Evolutionary conservation across 2,329 filamentous ascomycete genomes (phyloP).

Genomic region (Sclerotinia borealis): DNA sequence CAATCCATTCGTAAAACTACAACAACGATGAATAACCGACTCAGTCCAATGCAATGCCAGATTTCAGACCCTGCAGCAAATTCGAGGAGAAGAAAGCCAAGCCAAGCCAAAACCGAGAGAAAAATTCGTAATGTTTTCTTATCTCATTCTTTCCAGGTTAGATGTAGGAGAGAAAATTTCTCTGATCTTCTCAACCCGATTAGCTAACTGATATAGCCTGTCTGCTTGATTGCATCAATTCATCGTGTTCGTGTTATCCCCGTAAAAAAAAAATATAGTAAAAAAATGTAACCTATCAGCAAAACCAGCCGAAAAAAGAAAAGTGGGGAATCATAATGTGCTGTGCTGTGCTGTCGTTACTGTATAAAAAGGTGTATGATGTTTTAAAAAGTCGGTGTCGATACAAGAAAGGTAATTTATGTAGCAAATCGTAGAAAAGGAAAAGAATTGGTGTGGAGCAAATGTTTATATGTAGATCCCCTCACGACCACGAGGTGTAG

Average conservation of each 20-base stretch:
- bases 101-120: neutral
- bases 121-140: neutral
- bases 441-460: neutral
- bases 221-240: neutral
- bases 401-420: constrained; percentile 13
- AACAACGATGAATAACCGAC: constrained; percentile 5
- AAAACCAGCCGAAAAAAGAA: neutral
- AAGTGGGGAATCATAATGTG: constrained; percentile 11
- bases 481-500: neutral
- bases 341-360: constrained; percentile 11
- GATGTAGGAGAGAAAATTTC: neutral
- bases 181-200: neutral
- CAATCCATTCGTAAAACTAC: constrained; percentile 3
- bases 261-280: constrained; percentile 1
- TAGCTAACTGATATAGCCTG: neutral
- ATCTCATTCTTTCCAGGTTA: neutral
- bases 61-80: neutral
- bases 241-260: constrained; percentile 5
- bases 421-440: neutral
- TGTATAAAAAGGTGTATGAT: constrained; percentile 7
- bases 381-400: constrained; percentile 7
- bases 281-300: neutral
- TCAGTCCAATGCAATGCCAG: neutral
- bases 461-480: neutral
- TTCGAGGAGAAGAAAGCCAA: neutral